Conservation (phyloP, 208 protist genomes). For the Herpetomonas tarakana region DNA sequence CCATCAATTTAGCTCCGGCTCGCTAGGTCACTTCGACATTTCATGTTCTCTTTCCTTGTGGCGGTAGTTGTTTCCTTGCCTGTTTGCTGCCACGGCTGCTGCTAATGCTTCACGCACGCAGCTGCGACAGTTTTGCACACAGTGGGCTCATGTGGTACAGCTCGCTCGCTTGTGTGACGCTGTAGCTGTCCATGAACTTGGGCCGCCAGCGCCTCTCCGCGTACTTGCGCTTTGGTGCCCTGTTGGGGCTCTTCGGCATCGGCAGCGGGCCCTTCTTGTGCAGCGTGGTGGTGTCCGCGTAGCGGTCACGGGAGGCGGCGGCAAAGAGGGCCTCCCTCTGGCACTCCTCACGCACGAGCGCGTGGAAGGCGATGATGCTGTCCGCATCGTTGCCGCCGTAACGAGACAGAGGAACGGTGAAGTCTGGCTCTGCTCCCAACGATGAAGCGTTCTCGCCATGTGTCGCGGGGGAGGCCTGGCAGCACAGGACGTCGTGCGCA, state of each 20-base stretch:
- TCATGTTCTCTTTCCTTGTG: too few species aligned
- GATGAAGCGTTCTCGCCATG: too few species aligned
- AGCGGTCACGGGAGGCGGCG: slow-evolving; percentile 53
- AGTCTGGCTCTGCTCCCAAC: too few species aligned
- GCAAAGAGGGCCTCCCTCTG: slow-evolving; percentile 21
- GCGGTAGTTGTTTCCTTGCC: too few species aligned
- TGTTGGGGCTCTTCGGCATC: slow-evolving; percentile 20
- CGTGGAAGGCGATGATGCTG: slow-evolving; percentile 5
- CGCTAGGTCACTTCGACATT: too few species aligned
- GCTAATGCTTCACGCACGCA: too few species aligned
- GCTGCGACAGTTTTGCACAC: too few species aligned
- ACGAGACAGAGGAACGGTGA: neutral
- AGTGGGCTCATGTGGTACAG: slow-evolving; percentile 30
- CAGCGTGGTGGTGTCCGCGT: slow-evolving; percentile 28
- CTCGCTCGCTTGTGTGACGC: slow-evolving; percentile 20
- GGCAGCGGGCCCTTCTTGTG: slow-evolving; percentile 12
- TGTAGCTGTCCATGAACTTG: slow-evolving; percentile 38
- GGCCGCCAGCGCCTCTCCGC: slow-evolving; percentile 24
- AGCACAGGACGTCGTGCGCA: neutral
- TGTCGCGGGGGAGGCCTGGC: neutral
- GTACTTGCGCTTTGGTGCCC: slow-evolving; percentile 34
- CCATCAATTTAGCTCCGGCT: too few species aligned
- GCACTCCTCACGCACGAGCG: slow-evolving; percentile 19
- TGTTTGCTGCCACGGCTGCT: too few species aligned
- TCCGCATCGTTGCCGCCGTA: slow-evolving; percentile 13